Conservation (phyloP, 148 eudicot species). For the Rhododendron mucronatum region DNA sequence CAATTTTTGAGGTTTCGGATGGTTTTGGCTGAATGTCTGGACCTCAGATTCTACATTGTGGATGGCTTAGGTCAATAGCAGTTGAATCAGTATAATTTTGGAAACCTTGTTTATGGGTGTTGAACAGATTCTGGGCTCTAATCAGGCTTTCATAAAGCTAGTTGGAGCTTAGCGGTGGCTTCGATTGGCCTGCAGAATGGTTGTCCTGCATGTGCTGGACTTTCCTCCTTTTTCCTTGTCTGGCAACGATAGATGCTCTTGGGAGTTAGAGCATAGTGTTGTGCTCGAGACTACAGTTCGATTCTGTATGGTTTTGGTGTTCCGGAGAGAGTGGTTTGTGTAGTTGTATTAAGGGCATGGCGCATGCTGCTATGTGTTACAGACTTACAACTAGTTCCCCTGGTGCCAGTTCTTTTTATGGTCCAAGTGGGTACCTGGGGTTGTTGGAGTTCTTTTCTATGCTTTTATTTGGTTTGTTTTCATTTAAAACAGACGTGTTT, state of each 20-base stretch:
- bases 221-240: not conserved
- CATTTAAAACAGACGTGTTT: not conserved
- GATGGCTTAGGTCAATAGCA: not conserved
- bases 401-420: not conserved
- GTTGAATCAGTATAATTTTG: not conserved
- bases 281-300: not conserved
- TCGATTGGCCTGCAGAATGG: not conserved
- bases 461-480: not conserved
- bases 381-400: not conserved
- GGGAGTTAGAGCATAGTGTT: not conserved
- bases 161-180: not conserved
- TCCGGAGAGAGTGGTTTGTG: not conserved
- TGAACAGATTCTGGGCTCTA: not conserved
- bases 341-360: not conserved
- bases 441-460: not conserved
- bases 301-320: not conserved
- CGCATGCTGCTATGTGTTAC: not conserved
- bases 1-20: not conserved
- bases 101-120: not conserved
- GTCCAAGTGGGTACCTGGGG: not conserved
- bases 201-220: not conserved
- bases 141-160: not conserved
- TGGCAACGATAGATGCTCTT: not conserved
- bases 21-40: slow-evolving; percentile 1
- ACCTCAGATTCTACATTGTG: not conserved